A percentile compares a stretch with the other conserved stretches of the same genome.
phyloP scores from a whole-genome alignment of 257 asterid genomes.

The Ilex aquifolium region DNA sequence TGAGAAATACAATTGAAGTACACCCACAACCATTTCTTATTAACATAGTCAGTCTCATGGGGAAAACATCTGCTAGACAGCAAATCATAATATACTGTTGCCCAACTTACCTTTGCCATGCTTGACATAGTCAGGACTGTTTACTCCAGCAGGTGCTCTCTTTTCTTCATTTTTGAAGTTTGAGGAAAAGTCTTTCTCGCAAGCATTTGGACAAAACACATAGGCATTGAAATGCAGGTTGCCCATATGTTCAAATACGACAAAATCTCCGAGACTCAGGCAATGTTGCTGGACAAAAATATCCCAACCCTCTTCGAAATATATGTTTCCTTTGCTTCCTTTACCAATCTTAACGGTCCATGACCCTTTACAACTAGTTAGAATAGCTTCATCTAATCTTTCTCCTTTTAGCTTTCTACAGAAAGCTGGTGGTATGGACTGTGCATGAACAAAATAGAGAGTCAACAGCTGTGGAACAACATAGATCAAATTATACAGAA shows the following conservation, averaged over 20 bases:
- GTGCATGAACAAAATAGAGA: background rate
- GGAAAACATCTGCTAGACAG: too few relatives aligned
- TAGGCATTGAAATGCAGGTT: constrained; percentile 13
- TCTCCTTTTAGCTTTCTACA: constrained; percentile 8
- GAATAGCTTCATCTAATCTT: constrained; percentile 1
- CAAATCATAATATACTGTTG: too few relatives aligned
- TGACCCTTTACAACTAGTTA: constrained; percentile 12
- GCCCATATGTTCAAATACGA: constrained; percentile 19
- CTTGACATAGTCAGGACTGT: too few relatives aligned
- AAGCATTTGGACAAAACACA: constrained; percentile 16
- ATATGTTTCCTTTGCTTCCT: background rate
- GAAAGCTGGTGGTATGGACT: constrained; percentile 10
- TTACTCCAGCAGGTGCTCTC: too few relatives aligned
- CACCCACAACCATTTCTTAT: too few relatives aligned
- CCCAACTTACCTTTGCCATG: too few relatives aligned
- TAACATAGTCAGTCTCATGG: too few relatives aligned
- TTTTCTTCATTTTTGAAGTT: background rate
- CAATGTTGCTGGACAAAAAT: constrained; percentile 17
- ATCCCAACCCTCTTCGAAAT: constrained; percentile 19
- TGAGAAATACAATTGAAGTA: too few relatives aligned
- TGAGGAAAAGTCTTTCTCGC: constrained; percentile 13
- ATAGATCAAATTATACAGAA: too few relatives aligned
- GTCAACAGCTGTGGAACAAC: background rate
- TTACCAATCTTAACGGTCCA: constrained; percentile 18
- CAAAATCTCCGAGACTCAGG: constrained; percentile 19